Percentiles rank a stretch among this genome's conserved stretches.
Conservation (phyloP, 2,329 filamentous ascomycete genomes). For the Fusarium anguioides region DNA sequence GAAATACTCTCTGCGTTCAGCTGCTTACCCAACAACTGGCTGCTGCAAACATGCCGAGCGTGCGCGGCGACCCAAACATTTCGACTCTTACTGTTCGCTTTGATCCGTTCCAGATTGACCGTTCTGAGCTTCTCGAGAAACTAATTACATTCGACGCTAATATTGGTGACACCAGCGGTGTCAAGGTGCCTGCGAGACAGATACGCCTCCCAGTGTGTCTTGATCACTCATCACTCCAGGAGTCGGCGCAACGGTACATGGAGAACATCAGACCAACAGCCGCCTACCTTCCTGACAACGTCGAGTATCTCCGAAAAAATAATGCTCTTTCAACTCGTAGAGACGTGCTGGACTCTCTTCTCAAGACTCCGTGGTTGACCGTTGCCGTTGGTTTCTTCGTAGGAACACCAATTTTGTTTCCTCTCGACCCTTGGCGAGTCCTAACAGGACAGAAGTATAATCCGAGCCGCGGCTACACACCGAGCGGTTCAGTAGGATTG, state of each 20-base stretch:
- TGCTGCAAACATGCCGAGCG: background rate
- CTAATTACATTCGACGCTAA: background rate
- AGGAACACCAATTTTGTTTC: slow-evolving; percentile 50
- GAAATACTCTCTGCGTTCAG: background rate
- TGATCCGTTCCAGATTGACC: background rate
- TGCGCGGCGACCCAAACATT: background rate
- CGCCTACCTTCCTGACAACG: background rate
- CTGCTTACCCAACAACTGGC: background rate
- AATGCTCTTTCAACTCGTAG: slow-evolving; percentile 35
- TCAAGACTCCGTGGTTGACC: slow-evolving; percentile 49
- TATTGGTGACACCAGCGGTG: background rate
- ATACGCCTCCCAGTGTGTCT: background rate
- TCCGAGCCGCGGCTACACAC: background rate
- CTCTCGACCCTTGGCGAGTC: slow-evolving; percentile 50
- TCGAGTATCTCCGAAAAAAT: background rate
- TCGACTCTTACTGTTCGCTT: background rate
- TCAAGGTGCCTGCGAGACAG: background rate
- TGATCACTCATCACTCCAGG: background rate
- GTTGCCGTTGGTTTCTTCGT: slow-evolving; percentile 51
- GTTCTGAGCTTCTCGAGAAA: background rate
- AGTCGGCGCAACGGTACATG: background rate
- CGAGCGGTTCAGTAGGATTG: background rate
- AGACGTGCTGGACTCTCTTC: slow-evolving; percentile 48
- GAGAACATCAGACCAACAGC: background rate
- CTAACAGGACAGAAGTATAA: slow-evolving; percentile 5